These are phyloP conservation scores for Ceriops decandra DNA, from an alignment of 345 rosid genomes.

Conservation along the genomic window DNA sequence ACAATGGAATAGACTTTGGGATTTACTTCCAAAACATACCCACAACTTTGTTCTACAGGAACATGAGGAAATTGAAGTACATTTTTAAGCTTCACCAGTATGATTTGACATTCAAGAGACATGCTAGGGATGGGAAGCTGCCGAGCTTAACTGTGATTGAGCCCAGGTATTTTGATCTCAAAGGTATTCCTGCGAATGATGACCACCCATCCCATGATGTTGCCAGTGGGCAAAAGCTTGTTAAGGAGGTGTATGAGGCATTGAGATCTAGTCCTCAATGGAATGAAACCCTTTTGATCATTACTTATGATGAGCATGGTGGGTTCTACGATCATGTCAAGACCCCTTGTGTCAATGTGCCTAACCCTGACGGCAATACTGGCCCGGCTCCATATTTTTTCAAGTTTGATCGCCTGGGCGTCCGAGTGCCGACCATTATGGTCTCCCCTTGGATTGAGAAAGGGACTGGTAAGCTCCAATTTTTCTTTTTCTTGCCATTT, in stretches of 20 bases:
- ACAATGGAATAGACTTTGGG: conserved; percentile 60
- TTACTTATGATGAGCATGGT: conserved; percentile 95
- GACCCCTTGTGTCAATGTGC: conserved; percentile 71
- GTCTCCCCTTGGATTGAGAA: conserved; percentile 95
- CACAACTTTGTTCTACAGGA: conserved; percentile 75
- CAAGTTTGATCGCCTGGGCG: conserved; percentile 91
- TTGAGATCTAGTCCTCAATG: conserved; percentile 88
- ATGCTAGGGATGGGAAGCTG: conserved; percentile 68
- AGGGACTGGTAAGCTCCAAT: conserved; percentile 62
- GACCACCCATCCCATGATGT: conserved; percentile 98
- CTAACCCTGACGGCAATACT: conserved; percentile 84
- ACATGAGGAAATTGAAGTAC: conserved; percentile 78
- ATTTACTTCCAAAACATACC: conserved; percentile 81
- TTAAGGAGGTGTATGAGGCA: conserved; percentile 84
- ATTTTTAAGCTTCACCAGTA: conserved; percentile 62
- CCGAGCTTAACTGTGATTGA: conserved; percentile 78
- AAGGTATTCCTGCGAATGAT: conserved; percentile 69
- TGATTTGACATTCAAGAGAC: conserved; percentile 57
- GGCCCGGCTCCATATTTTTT: conserved; percentile 92
- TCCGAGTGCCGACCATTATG: conserved; percentile 89
- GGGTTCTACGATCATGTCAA: conserved; percentile 92
- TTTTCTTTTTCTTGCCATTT: background rate
- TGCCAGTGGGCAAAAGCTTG: conserved; percentile 70
- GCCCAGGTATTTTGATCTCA: conserved; percentile 82
- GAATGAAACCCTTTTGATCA: conserved; percentile 79